Evolutionary conservation across 495 filamentous ascomycete genomes (phyloP).

Genomic region (Penicillium samsonianum): DNA sequence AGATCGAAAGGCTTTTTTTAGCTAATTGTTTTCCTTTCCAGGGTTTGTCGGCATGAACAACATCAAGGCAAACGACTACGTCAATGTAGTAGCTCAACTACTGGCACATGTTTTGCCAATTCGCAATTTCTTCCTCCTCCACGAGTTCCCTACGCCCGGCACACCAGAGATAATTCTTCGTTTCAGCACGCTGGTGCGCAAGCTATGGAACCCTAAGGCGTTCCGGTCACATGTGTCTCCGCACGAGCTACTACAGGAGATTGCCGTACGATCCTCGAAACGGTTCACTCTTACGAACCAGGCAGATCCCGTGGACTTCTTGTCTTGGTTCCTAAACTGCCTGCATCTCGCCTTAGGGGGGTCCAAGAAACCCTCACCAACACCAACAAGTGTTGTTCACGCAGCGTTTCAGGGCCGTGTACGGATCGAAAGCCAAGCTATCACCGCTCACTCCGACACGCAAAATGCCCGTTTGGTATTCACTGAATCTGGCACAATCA

Average conservation of each 20-base stretch:
- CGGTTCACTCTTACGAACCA: conserved; percentile 89
- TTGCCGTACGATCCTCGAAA: conserved; percentile 86
- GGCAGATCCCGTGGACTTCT: conserved; percentile 93
- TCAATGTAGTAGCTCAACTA: conserved; percentile 95
- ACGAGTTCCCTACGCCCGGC: conserved; percentile 50
- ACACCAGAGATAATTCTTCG: conserved; percentile 68
- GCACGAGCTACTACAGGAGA: conserved; percentile 94
- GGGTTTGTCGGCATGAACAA: conserved; percentile 99
- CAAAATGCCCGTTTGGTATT: conserved; percentile 85
- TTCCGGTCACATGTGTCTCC: conserved; percentile 98
- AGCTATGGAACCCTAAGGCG: conserved; percentile 96
- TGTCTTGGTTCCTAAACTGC: conserved; percentile 96
- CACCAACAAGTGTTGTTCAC: conserved; percentile 71
- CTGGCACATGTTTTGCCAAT: conserved; percentile 87
- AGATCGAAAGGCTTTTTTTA: too few relatives aligned
- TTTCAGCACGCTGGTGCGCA: conserved; percentile 87
- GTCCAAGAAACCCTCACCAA: conserved; percentile 75
- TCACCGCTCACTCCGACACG: conserved; percentile 87
- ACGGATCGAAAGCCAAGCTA: conserved; percentile 89
- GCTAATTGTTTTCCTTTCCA: conserved; percentile 25
- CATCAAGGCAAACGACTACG: conserved; percentile 98
- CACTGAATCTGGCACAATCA: conserved; percentile 82
- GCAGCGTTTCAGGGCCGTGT: conserved; percentile 90
- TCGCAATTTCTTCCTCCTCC: conserved; percentile 90
- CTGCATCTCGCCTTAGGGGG: conserved; percentile 90